Evolutionary conservation across 768 basidiomycete species (phyloP), one percentile per base, ranked within the genome.

Genomic region (Amanita subjunquillea): DNA sequence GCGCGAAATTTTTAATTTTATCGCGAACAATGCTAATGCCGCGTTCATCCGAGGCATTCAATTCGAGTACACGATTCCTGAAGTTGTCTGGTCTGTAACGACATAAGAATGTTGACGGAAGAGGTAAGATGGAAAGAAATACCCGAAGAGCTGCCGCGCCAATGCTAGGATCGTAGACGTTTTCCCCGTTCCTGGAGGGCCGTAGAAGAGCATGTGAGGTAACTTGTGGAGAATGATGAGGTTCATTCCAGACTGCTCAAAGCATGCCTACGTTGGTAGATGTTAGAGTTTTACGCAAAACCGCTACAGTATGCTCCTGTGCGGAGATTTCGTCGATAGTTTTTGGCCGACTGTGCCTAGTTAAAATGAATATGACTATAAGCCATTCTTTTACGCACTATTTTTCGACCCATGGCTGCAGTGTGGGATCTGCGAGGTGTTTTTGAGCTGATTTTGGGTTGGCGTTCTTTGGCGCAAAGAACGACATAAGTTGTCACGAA

Each of bases 131-230:
- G 3, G 56, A 23, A 4, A n/a, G 38, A 59, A 80, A 56, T 57
- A 93, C 88, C 96, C 96, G 65, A 95, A 99, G 20, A 99, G 77
- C 67, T 99, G 92, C 49, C 94, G 74, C 34, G 95, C 75, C 48
- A 99, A 74, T 17, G 96, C 96, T 22, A 99, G 82, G 58, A 99
- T 97, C 1, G 96, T 97, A 39, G 91, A 95, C 10, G 96, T 99
- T 68, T 99, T 99, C 39, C 96, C 96, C 10, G 95, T 97, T 30
- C 96, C 96, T 13, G 96, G 96, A 29, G 96, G 96, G 1, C 96
- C 96, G 59, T 99, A 99, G 74, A 99, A 99, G 44, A 99, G 73
- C 94, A 98, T 97, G 63, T 99, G 96, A 4, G 96, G 95, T 48
- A 99, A 76, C 96, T 99, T 34, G 34, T 34, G 34, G 63, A 8